phyloP scores from a whole-genome alignment of 345 rosid species.

The Linum trigynum region DNA sequence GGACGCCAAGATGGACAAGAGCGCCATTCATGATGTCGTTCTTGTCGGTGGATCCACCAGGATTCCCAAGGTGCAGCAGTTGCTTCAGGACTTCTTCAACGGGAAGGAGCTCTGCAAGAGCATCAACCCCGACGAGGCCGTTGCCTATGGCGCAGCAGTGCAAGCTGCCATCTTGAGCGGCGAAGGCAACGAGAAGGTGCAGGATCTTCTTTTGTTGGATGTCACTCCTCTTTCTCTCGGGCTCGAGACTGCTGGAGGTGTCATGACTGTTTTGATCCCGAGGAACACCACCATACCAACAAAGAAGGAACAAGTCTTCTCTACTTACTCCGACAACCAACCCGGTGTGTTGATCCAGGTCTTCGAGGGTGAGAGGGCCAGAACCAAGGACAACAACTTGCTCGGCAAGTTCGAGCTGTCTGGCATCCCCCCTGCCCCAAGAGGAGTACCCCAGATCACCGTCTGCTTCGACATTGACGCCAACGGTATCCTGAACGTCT shows the following conservation, averaged over 20 bases:
- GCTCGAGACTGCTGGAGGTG: too few species aligned
- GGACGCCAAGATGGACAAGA: neutral
- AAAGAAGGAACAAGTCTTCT: too few species aligned
- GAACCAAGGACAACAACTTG: conserved; percentile 15
- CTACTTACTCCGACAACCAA: conserved; percentile 15
- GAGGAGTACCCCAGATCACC: too few species aligned
- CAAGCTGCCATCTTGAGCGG: neutral
- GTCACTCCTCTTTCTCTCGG: too few species aligned
- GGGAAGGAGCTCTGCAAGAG: too few species aligned
- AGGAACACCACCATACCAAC: too few species aligned
- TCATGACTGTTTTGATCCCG: too few species aligned
- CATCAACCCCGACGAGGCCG: conserved; percentile 8
- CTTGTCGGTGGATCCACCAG: conserved; percentile 12
- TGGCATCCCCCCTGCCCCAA: conserved; percentile 12
- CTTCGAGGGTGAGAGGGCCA: conserved; percentile 18
- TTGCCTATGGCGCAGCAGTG: conserved; percentile 22
- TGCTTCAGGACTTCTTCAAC: conserved; percentile 19
- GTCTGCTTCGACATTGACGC: too few species aligned
- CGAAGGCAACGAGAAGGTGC: conserved; percentile 17
- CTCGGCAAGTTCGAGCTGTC: conserved; percentile 17
- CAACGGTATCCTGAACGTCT: conserved; percentile 18
- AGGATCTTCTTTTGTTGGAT: conserved; percentile 7
- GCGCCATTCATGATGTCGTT: conserved; percentile 14
- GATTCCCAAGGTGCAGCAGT: conserved; percentile 14
- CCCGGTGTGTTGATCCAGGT: conserved; percentile 18